Conservation (phyloP, 768 basidiomycete species). For the Psilocybe azurescens region DNA sequence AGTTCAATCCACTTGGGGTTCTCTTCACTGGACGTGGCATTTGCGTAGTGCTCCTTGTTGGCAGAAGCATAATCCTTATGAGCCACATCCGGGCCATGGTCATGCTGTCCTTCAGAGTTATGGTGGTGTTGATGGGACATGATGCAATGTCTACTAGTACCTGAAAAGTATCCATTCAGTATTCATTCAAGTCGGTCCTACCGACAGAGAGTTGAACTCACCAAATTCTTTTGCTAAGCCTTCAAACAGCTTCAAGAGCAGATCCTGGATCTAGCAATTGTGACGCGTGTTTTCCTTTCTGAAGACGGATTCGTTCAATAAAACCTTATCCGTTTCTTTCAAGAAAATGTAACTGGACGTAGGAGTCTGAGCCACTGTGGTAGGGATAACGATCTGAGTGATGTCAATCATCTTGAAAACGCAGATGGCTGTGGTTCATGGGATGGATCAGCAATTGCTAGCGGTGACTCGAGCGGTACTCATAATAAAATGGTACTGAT, state of each 20-base stretch:
- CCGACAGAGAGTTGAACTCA: not conserved
- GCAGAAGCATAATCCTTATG: slow-evolving; percentile 32
- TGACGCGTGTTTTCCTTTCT: too few relatives aligned
- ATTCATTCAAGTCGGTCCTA: not conserved
- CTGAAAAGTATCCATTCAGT: not conserved
- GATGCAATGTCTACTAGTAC: not conserved
- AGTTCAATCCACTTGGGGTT: slow-evolving; percentile 26
- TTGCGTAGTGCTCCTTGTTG: slow-evolving; percentile 45
- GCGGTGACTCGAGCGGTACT: not conserved
- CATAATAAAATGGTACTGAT: not conserved
- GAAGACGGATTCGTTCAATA: too few relatives aligned
- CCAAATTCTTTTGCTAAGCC: too few relatives aligned
- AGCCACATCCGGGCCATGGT: slow-evolving; percentile 2
- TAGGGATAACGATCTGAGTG: too few relatives aligned
- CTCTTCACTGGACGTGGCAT: slow-evolving; percentile 21
- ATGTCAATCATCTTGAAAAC: too few relatives aligned
- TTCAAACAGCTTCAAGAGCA: too few relatives aligned
- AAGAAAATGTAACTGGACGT: too few relatives aligned
- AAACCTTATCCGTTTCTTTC: too few relatives aligned
- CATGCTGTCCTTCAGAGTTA: slow-evolving; percentile 6
- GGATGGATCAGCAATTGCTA: not conserved
- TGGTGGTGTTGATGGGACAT: slow-evolving; percentile 10
- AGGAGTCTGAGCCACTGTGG: too few relatives aligned
- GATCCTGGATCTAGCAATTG: too few relatives aligned
- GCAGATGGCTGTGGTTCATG: too few relatives aligned